These are phyloP conservation scores for Podospora pseudopauciseta DNA, from an alignment of 495 filamentous ascomycete genomes.

Conservation along the genomic window DNA sequence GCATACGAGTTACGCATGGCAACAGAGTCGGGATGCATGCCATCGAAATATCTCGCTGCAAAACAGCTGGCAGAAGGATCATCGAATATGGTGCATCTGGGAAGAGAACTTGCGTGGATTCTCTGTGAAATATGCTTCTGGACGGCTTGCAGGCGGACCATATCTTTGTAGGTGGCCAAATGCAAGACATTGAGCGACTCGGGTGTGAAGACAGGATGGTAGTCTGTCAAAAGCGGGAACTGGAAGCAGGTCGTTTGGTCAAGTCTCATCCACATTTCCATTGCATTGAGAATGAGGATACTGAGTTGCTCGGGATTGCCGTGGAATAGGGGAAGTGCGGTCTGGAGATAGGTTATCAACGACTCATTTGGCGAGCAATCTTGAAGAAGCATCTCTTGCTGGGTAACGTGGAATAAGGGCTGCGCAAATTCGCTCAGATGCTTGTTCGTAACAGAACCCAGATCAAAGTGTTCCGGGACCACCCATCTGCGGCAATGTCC, in stretches of 20 bases:
- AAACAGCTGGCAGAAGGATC: slow-evolving; percentile 40
- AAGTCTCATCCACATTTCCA: slow-evolving; percentile 45
- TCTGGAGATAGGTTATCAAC: slow-evolving; percentile 29
- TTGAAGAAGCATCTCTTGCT: slow-evolving; percentile 3
- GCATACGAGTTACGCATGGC: slow-evolving; percentile 29
- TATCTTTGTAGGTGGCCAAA: slow-evolving; percentile 36
- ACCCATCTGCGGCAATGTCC: neutral
- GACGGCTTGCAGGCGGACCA: slow-evolving; percentile 47
- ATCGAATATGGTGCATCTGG: slow-evolving; percentile 42
- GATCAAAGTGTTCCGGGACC: slow-evolving; percentile 8
- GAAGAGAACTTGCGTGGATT: slow-evolving; percentile 13
- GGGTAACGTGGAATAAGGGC: slow-evolving; percentile 9
- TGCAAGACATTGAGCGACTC: slow-evolving; percentile 52
- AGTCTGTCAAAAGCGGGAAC: slow-evolving; percentile 36
- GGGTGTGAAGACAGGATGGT: slow-evolving; percentile 40
- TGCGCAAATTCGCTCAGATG: slow-evolving; percentile 14
- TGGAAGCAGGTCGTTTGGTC: slow-evolving; percentile 32
- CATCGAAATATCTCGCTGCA: slow-evolving; percentile 43
- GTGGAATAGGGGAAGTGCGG: slow-evolving; percentile 40
- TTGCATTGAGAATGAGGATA: slow-evolving; percentile 37
- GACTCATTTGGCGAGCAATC: neutral
- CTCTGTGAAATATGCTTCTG: slow-evolving; percentile 47
- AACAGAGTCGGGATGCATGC: slow-evolving; percentile 20
- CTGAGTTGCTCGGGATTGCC: slow-evolving; percentile 45
- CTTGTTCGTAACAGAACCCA: slow-evolving; percentile 11